phyloP scores from a whole-genome alignment of 805 yeast genomes.

The Saturnispora serradocipensis region DNA sequence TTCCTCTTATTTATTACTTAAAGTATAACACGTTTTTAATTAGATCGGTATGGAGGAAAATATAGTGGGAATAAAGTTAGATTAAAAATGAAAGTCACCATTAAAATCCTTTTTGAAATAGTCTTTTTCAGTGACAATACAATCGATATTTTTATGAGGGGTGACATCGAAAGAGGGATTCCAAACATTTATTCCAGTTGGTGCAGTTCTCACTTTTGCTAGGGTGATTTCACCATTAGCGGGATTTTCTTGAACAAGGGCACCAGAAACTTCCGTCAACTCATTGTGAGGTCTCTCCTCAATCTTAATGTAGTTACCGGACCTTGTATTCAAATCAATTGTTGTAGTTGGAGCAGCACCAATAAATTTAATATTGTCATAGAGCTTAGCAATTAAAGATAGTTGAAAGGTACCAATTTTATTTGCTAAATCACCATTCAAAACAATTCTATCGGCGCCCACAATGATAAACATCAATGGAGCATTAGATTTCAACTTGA shows the following conservation, averaged over 20 bases:
- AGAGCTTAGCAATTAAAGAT: constrained; percentile 58
- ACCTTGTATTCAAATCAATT: constrained; percentile 54
- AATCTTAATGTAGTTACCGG: constrained; percentile 71
- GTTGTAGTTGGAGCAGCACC: constrained; percentile 96
- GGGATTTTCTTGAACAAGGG: constrained; percentile 31
- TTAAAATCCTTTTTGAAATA: constrained; percentile 39
- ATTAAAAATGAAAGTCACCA: constrained; percentile 38
- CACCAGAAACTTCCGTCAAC: constrained; percentile 69
- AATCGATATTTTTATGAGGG: constrained; percentile 73
- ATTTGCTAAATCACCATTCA: constrained; percentile 93
- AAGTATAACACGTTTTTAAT: constrained; percentile 5
- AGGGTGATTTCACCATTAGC: constrained; percentile 18
- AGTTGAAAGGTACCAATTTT: constrained; percentile 93
- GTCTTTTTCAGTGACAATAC: constrained; percentile 78
- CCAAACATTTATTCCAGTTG: constrained; percentile 82
- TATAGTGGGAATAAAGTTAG: background rate
- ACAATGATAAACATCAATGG: constrained; percentile 86
- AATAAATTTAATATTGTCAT: constrained; percentile 64
- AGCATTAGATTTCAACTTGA: constrained; percentile 28
- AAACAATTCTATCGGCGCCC: constrained; percentile 92
- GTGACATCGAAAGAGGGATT: constrained; percentile 96
- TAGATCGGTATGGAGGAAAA: background rate
- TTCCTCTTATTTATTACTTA: constrained; percentile 3
- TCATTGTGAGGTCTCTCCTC: constrained; percentile 84
- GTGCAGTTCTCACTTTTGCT: constrained; percentile 67